Percentiles rank a stretch among this genome's conserved stretches.
Conservation (phyloP, 805 yeast species). For the Starmerella davenportii region DNA sequence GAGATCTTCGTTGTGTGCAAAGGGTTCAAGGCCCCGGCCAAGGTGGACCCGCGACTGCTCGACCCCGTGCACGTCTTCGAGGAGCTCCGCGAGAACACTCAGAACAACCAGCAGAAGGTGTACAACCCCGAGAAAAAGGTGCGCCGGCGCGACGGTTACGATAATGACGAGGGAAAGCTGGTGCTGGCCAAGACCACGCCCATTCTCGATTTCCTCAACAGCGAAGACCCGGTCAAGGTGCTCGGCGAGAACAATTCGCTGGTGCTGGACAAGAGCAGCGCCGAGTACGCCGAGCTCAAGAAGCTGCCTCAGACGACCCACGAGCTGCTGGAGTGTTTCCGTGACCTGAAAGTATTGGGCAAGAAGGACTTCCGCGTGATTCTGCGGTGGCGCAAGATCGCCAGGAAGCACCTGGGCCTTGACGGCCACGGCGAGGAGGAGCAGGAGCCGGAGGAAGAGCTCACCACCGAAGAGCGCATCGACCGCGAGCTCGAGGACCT, state of each 20-base stretch:
- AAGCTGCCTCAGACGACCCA: conserved; percentile 60
- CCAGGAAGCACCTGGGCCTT: conserved; percentile 59
- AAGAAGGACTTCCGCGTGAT: conserved; percentile 78
- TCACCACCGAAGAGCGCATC: conserved; percentile 68
- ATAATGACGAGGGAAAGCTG: conserved; percentile 59
- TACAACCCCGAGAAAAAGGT: conserved; percentile 85
- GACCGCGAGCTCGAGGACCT: conserved; percentile 68
- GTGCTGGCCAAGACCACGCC: conserved; percentile 50
- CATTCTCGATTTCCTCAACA: conserved; percentile 61
- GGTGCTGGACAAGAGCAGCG: conserved; percentile 40
- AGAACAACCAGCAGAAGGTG: conserved; percentile 73
- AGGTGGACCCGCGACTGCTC: conserved; percentile 75
- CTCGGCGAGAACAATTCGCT: conserved; percentile 60
- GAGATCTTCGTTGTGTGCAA: conserved; percentile 95
- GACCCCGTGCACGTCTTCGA: conserved; percentile 91
- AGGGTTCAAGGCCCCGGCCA: conserved; percentile 91
- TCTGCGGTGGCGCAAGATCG: conserved; percentile 74
- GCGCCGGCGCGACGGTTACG: conserved; percentile 91
- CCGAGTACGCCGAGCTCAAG: conserved; percentile 53
- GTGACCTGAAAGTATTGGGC: conserved; percentile 86
- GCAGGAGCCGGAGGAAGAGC: conserved; percentile 43
- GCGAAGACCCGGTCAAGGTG: conserved; percentile 66
- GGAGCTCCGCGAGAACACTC: conserved; percentile 43
- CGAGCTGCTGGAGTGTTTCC: conserved; percentile 66
- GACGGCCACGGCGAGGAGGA: conserved; percentile 35